These are phyloP conservation scores for Globisporangium megalacanthum DNA, from an alignment of 352 stramenopile genomes.

Conservation along the genomic window DNA sequence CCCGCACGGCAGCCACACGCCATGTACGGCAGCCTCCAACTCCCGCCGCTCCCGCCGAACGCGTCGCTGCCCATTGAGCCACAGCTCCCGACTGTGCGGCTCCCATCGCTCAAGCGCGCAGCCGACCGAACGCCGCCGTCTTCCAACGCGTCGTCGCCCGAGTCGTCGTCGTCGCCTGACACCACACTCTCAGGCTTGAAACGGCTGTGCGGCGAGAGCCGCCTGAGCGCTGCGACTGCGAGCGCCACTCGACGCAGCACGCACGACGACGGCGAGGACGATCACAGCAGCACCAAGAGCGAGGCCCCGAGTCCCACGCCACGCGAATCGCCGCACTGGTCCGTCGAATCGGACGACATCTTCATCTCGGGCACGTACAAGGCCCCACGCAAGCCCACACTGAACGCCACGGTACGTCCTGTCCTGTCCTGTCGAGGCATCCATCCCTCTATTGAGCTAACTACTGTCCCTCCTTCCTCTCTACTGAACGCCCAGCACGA, in stretches of 20 bases:
- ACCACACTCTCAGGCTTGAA: constrained; percentile 2
- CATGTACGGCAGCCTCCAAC: not conserved
- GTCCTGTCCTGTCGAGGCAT: no score
- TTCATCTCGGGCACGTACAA: constrained; percentile 33
- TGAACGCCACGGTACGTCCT: constrained; percentile 33
- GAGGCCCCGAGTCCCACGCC: not conserved
- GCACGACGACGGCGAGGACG: not conserved
- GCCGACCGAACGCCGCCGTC: not conserved
- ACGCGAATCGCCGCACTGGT: not conserved
- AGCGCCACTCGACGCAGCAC: not conserved
- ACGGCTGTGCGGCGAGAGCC: not conserved
- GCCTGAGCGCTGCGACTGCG: constrained; percentile 1
- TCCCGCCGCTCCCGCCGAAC: constrained; percentile 5
- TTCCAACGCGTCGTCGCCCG: no score
- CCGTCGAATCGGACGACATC: constrained; percentile 13
- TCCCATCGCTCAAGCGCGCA: constrained; percentile 2
- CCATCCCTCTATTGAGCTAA: no score
- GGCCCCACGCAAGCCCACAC: constrained; percentile 20
- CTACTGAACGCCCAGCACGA: constrained; percentile 28
- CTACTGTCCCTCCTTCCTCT: not conserved
- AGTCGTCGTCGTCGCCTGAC: constrained; percentile 1
- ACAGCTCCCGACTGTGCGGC: no score
- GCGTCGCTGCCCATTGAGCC: not conserved
- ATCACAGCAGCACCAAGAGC: not conserved
- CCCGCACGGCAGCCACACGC: not conserved